Conservation (phyloP, 129 eudicot species). For the Chrysanthemum seticuspe region DNA sequence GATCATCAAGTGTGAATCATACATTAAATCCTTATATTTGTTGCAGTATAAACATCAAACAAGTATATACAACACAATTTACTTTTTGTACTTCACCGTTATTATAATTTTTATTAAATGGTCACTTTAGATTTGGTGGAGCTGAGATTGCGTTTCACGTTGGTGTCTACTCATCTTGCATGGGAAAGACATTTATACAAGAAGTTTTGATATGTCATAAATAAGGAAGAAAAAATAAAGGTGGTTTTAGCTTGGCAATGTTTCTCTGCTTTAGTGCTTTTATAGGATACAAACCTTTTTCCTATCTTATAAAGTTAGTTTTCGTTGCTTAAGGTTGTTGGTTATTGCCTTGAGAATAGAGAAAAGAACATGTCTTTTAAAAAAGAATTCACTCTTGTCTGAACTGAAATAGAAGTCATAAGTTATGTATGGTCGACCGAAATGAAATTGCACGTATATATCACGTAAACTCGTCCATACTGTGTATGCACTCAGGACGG, state of each 20-base stretch:
- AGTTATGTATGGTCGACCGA: background rate
- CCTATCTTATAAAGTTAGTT: conserved; percentile 21
- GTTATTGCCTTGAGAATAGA: conserved; percentile 38
- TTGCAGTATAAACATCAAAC: background rate
- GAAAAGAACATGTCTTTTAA: conserved; percentile 38
- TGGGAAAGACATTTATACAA: conserved; percentile 28
- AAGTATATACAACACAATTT: background rate
- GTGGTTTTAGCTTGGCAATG: conserved; percentile 39
- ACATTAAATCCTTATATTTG: no score
- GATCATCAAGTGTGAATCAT: no score
- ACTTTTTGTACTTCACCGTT: background rate
- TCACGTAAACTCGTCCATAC: background rate
- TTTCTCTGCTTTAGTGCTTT: conserved; percentile 32
- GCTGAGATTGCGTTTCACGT: conserved; percentile 36
- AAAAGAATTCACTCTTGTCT: conserved; percentile 9
- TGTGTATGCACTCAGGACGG: background rate
- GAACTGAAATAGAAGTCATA: conserved; percentile 5
- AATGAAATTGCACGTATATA: background rate
- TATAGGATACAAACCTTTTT: conserved; percentile 34
- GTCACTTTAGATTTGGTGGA: conserved; percentile 27
- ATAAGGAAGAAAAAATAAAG: conserved; percentile 21
- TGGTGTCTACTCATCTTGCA: conserved; percentile 40
- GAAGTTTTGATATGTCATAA: conserved; percentile 29
- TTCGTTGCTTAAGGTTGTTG: conserved; percentile 39
- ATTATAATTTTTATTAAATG: background rate